Conservation (phyloP, 345 rosid species). For the Angophora floribunda region DNA sequence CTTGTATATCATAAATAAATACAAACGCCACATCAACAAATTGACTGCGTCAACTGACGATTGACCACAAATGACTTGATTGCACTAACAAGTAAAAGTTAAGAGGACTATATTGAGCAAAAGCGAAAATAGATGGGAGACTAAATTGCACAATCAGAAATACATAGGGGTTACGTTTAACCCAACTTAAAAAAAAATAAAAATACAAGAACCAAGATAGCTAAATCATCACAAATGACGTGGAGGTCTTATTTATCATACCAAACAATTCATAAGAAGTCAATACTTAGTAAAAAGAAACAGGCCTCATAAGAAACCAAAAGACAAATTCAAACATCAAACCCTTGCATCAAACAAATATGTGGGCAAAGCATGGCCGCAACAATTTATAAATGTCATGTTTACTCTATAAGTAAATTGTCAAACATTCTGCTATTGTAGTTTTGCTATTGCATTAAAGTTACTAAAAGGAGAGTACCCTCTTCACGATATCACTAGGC, state of each 20-base stretch:
- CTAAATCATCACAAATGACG: too few relatives aligned
- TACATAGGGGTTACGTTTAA: too few relatives aligned
- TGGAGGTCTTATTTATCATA: too few relatives aligned
- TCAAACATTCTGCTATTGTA: not conserved
- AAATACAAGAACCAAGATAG: too few relatives aligned
- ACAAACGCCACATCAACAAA: not conserved
- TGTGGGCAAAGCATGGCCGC: not conserved
- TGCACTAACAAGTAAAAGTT: not conserved
- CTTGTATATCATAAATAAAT: too few relatives aligned
- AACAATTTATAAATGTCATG: not conserved
- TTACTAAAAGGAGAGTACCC: not conserved
- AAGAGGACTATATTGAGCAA: not conserved
- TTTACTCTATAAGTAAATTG: not conserved
- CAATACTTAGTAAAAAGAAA: too few relatives aligned
- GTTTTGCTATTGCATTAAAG: not conserved
- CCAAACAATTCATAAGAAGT: not conserved
- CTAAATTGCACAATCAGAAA: too few relatives aligned
- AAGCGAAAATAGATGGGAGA: too few relatives aligned
- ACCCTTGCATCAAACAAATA: not conserved
- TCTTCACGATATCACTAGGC: accelerated
- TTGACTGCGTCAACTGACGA: not conserved
- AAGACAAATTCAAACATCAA: too few relatives aligned
- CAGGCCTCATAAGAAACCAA: not conserved
- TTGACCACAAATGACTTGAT: not conserved
- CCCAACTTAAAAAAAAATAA: too few relatives aligned